These are phyloP conservation scores for Penicillium polonicum DNA, from an alignment of 2,329 filamentous ascomycete species.

Conservation along the genomic window DNA sequence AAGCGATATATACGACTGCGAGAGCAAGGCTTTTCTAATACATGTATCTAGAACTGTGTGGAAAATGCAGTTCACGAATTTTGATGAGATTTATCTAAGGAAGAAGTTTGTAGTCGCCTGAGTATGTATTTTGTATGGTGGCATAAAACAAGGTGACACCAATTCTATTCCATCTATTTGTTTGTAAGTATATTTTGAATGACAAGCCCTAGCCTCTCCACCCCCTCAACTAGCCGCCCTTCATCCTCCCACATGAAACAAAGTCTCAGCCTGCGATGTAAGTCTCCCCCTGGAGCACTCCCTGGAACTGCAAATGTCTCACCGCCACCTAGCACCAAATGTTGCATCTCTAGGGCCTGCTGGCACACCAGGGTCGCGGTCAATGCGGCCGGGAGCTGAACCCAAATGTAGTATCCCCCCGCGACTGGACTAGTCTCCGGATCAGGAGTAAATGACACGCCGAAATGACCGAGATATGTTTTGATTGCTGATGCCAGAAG, in stretches of 20 bases:
- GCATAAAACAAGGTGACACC: background rate
- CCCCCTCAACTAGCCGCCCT: conserved; percentile 12
- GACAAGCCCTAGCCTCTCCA: conserved; percentile 7
- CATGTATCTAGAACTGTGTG: background rate
- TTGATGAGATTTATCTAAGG: background rate
- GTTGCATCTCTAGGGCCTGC: conserved; percentile 5
- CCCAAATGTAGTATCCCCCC: conserved; percentile 20
- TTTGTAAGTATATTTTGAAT: background rate
- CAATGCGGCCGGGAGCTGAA: conserved; percentile 12
- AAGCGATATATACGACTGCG: background rate
- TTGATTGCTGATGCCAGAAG: conserved; percentile 9
- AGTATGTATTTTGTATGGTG: background rate
- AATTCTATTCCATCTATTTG: background rate
- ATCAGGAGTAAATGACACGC: conserved; percentile 13
- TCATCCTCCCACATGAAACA: conserved; percentile 23
- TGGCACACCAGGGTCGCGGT: conserved; percentile 6
- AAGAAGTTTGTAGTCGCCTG: background rate
- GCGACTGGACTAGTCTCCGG: background rate
- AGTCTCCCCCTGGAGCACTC: conserved; percentile 39
- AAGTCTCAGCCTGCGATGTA: conserved; percentile 13
- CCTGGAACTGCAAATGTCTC: conserved; percentile 49
- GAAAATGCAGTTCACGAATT: background rate
- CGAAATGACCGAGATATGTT: conserved; percentile 11
- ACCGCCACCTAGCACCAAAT: conserved; percentile 10
- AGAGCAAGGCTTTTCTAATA: background rate